Conservation (phyloP, 257 asterid genomes). For the Solanum habrochaites region DNA sequence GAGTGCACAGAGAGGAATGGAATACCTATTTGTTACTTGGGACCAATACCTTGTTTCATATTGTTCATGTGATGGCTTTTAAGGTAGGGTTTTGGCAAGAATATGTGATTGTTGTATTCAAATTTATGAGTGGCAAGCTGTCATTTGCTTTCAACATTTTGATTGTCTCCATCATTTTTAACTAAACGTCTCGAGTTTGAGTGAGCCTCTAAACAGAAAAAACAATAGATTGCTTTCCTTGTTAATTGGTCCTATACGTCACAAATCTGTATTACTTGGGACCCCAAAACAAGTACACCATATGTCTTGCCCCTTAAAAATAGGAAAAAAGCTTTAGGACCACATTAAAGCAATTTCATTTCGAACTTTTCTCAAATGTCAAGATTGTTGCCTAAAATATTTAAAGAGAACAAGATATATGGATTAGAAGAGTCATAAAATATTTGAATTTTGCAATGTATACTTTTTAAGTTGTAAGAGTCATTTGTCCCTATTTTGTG, state of each 20-base stretch:
- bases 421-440: not conserved
- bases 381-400: not conserved
- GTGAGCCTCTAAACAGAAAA: not conserved
- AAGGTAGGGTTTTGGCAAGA: not conserved
- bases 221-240: not conserved
- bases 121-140: not conserved
- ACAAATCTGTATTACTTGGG: not conserved
- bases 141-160: not conserved
- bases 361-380: not conserved
- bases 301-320: not conserved
- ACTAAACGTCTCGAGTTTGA: not conserved
- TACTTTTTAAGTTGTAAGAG: not conserved
- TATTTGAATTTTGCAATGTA: not conserved
- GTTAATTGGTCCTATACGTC: not conserved
- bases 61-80: not conserved
- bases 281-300: too few species aligned
- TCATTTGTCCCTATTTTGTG: not conserved
- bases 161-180: not conserved
- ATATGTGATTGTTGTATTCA: not conserved
- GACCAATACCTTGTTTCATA: not conserved
- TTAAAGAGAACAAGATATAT: not conserved
- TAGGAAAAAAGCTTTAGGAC: not conserved
- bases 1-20: not conserved
- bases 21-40: not conserved
- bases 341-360: not conserved